phyloP scores from a whole-genome alignment of 1,284 basidiomycete species.

The Marasmius sp. region DNA sequence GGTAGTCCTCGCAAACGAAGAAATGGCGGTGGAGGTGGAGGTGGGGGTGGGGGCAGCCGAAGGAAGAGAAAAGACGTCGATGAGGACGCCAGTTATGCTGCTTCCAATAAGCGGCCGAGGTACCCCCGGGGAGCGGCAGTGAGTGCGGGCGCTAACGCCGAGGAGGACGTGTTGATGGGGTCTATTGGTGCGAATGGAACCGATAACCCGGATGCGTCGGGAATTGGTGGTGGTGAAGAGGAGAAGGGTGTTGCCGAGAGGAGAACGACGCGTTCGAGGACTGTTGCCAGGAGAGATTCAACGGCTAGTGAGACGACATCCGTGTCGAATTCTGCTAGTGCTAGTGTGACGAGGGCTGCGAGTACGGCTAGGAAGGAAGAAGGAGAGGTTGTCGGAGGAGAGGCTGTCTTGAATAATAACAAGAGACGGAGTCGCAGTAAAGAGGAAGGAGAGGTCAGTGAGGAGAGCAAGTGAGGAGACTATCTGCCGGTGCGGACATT shows the following conservation, averaged over 20 bases:
- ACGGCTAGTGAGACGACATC: conserved; percentile 40
- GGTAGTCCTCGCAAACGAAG: conserved; percentile 12
- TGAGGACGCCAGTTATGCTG: conserved; percentile 34
- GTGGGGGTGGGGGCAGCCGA: not conserved
- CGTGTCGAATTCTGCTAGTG: conserved; percentile 22
- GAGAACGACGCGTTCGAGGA: conserved; percentile 45
- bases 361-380: conserved; percentile 21
- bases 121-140: not conserved
- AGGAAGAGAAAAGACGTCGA: conserved; percentile 5
- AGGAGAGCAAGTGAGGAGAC: conserved; percentile 25
- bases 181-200: not conserved
- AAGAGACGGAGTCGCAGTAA: conserved; percentile 29
- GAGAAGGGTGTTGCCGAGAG: conserved; percentile 1
- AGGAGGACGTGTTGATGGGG: not conserved
- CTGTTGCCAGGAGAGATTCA: conserved; percentile 38
- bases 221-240: conserved; percentile 6
- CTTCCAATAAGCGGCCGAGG: conserved; percentile 32
- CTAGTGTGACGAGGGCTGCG: conserved; percentile 18
- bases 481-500: not conserved
- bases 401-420: conserved; percentile 8
- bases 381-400: conserved; percentile 12
- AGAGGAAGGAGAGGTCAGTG: conserved; percentile 47
- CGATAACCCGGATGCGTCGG: not conserved
- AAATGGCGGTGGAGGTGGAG: conserved; percentile 8
- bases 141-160: not conserved